Evolutionary conservation across 139 green algal species (phyloP), one percentile per base, ranked within the genome.

Genomic region (Volvox africanus): DNA sequence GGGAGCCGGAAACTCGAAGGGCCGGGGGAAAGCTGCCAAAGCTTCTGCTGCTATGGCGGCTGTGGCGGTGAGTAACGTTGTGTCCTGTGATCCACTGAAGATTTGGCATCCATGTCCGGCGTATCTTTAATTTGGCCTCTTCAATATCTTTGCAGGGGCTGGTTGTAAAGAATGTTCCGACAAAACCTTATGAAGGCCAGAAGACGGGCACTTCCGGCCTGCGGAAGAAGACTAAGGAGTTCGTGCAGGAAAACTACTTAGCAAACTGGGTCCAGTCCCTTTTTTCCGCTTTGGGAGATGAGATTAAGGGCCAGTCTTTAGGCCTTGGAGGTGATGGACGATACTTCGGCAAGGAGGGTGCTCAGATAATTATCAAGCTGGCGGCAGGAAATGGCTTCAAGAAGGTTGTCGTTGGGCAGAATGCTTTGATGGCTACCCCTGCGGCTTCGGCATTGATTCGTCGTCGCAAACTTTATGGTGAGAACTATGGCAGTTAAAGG

Each of bases 231-330:
- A 99, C 99, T 28, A 97, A 97, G 83, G 97, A 97, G 36, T 99
- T 99, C 94, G 98, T 95, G 92, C 85, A 90, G 68, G 95, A 97
- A 9, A 99, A 99, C 93, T 99, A 99, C 94, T 95, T 99, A 24
- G 98, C 97, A 82, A 99, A 99, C 96, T 99, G 98, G 97, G 95
- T 99, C 87, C 98, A 99, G 93, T 98, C 96, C 0, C 92, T 99
- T 73, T 99, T 99, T 93, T 95, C 95, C 83, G 96, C 98, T 0
- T 94, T 92, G 98, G 98, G 98, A 28, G 96, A 98, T 12, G 98
- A 99, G 92, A 88, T 96, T 18, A 92, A 95, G 87, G 98, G 98
- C 82, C 91, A 97, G 93, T 95, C 95, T 28, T 96, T 99, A 50
- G 97, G 96, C 35, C 94, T 99, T 69, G 98, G 98, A 50, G 98